Percentiles rank a stretch among this genome's conserved stretches.
Evolutionary conservation across 345 rosid species (phyloP).

Genomic region (Fremontodendron californicum): DNA sequence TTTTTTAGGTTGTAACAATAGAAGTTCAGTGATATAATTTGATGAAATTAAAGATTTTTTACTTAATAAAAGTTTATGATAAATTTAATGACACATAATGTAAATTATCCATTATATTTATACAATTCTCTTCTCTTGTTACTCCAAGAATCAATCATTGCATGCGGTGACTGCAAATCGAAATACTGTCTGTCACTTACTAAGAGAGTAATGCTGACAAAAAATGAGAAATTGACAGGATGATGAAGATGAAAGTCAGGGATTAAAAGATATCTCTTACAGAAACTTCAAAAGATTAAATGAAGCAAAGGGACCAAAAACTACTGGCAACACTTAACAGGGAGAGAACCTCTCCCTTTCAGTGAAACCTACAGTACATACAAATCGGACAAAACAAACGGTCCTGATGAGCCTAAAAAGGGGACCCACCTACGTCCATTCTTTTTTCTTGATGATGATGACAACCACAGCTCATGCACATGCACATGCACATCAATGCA

Average conservation of each 20-base stretch:
- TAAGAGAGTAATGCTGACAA: no score
- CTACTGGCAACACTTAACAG: background rate
- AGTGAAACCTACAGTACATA: slow-evolving; percentile 40
- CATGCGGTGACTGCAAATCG: no score
- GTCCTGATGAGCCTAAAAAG: slow-evolving; percentile 13
- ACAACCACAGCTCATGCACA: slow-evolving; percentile 19
- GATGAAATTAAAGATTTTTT: no score
- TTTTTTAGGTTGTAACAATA: no score
- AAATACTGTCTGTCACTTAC: no score
- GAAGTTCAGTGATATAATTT: no score
- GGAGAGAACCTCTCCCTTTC: slow-evolving; percentile 11
- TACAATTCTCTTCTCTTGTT: no score
- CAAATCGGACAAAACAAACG: slow-evolving; percentile 30
- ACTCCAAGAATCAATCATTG: no score
- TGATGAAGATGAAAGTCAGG: background rate
- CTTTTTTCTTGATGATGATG: slow-evolving; percentile 23
- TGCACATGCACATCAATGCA: slow-evolving; percentile 10
- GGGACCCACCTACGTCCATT: slow-evolving; percentile 14
- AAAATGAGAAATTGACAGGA: background rate
- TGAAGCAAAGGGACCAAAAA: slow-evolving; percentile 17
- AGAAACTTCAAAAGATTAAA: slow-evolving; percentile 13
- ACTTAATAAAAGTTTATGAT: no score
- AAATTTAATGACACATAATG: no score
- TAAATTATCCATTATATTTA: no score
- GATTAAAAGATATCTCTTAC: background rate